Evolutionary conservation across 768 basidiomycete species (phyloP).

Genomic region (Naematelia aurantialba): DNA sequence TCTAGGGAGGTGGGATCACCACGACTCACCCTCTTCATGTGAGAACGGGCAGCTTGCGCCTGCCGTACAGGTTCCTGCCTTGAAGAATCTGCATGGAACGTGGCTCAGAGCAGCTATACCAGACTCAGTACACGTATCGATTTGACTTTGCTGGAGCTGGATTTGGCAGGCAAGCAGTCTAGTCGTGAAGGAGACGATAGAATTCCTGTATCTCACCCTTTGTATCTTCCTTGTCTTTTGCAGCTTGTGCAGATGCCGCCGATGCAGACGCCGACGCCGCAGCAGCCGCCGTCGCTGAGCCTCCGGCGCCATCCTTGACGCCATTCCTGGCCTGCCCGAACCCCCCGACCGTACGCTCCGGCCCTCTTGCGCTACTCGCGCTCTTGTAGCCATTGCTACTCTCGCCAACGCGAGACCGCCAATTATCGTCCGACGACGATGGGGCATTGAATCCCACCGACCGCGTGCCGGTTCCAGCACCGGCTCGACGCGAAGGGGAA

Average conservation of each 20-base stretch:
- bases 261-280: neutral
- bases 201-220: slow-evolving; percentile 18
- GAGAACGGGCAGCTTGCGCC: slow-evolving; percentile 95
- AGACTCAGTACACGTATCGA: neutral
- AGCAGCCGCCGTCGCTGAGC: neutral
- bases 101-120: slow-evolving; percentile 61
- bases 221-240: slow-evolving; percentile 8
- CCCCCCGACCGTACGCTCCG: slow-evolving; percentile 38
- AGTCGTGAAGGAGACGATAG: neutral
- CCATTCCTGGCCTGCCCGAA: slow-evolving; percentile 27
- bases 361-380: slow-evolving; percentile 13
- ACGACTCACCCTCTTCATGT: slow-evolving; percentile 68
- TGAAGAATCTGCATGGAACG: slow-evolving; percentile 97
- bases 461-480: slow-evolving; percentile 8
- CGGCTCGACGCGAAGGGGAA: slow-evolving; percentile 4
- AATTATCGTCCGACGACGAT: slow-evolving; percentile 3
- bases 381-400: neutral
- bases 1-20: slow-evolving; percentile 5
- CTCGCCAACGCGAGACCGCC: slow-evolving; percentile 7
- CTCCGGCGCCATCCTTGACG: slow-evolving; percentile 6
- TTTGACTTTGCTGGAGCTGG: neutral
- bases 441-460: neutral
- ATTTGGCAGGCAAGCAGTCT: neutral
- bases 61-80: slow-evolving; percentile 84
- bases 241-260: neutral